Evolutionary conservation across 768 basidiomycete genomes (phyloP), one percentile per base, ranked within the genome.

Genomic region (Mycena filopes): DNA sequence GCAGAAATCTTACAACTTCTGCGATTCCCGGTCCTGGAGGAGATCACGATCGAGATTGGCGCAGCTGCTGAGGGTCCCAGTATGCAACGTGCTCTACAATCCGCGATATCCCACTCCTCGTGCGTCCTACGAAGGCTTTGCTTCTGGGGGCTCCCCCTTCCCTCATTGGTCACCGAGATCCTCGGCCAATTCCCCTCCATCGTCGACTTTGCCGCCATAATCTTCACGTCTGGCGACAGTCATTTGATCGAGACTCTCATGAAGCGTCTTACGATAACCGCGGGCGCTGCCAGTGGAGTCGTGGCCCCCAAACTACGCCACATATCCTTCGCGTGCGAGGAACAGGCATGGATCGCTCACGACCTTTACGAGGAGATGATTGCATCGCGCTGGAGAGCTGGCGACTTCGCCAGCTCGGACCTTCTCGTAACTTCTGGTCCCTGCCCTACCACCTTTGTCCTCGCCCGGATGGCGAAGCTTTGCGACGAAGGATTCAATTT

Each of bases 361-460:
- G 2, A n/a, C 25, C 5, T 18, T n/a, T 60, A 42, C 12, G 21
- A 50, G 26, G 43, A 9, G 16, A 60, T 60, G 58, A n/a, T 60
- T 4, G 28, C 50, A n/a, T 60, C 58, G 25, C 58, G 58, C 4
- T 60, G 58, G 58, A 49, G 23, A 31, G 47, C 16, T 18, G 48
- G 36, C 15, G 10, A 15, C 15, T 15, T 36, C 36, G 15, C 10
- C 10, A 36, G 11, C 10, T 36, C 10, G 2, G 36, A 36, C 2
- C 4, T 36, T 15, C 36, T 36, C 5, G 36, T 36, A 15, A 2
- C 10, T 36, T 36, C 36, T 11, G 36, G 36, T 36, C 36, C 10
- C 36, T 15, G 10, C 9, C 36, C 36, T 36, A 15, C 10, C 36
- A 15, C 36, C 36, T 10, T 11, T 15, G 36, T 36, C 11, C 36